Percentiles rank a stretch among this genome's conserved stretches.
These are phyloP conservation scores for Stephania cephalantha DNA, from an alignment of 164 flowering plant genomes.

Conservation along the genomic window DNA sequence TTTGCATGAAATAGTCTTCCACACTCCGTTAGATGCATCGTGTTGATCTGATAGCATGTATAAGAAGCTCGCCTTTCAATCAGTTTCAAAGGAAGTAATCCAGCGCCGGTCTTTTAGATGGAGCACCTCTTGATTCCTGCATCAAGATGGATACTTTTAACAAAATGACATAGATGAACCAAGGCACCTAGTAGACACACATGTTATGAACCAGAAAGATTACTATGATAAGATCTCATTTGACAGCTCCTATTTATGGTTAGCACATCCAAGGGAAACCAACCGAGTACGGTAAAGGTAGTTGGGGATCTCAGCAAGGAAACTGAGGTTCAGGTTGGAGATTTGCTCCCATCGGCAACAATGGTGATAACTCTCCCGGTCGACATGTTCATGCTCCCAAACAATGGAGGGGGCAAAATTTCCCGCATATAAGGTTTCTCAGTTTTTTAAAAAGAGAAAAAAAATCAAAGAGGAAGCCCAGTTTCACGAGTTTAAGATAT, in stretches of 20 bases:
- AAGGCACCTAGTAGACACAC: neutral
- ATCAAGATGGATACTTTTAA: slow-evolving; percentile 13
- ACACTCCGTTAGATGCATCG: slow-evolving; percentile 4
- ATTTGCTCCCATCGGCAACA: too few species aligned
- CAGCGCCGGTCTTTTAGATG: slow-evolving; percentile 85
- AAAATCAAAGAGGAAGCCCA: too few species aligned
- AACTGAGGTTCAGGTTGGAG: too few species aligned
- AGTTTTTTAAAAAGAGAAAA: too few species aligned
- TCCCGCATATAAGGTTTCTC: too few species aligned
- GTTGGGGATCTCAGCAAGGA: too few species aligned
- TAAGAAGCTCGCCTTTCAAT: neutral
- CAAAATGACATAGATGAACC: neutral
- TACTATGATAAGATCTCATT: neutral
- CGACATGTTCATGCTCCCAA: too few species aligned
- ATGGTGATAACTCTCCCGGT: too few species aligned
- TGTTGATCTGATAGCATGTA: slow-evolving; percentile 7
- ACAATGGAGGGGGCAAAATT: too few species aligned
- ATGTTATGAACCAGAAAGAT: neutral
- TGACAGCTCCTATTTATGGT: neutral
- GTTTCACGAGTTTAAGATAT: neutral
- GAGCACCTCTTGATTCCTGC: slow-evolving; percentile 96
- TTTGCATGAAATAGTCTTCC: slow-evolving; percentile 4
- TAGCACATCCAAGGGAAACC: too few species aligned
- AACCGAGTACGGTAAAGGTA: too few species aligned
- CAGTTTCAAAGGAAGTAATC: slow-evolving; percentile 73